Percentiles rank a stretch among this genome's conserved stretches.
Conservation (phyloP, 495 filamentous ascomycete species). For the Podospora conica region DNA sequence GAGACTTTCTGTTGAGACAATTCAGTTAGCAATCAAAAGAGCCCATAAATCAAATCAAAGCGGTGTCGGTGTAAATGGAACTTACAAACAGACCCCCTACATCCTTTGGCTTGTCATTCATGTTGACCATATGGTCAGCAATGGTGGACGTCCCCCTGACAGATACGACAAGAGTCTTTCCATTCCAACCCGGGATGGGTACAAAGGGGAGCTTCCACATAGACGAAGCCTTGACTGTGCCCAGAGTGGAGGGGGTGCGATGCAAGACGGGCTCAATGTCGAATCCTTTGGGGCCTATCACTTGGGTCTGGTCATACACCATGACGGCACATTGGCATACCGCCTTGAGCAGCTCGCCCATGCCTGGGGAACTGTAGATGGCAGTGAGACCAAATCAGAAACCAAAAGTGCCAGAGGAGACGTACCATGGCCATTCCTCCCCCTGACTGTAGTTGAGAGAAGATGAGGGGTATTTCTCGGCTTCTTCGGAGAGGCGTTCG, state of each 20-base stretch:
- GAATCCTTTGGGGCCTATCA: conserved; percentile 1
- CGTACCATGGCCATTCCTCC: conserved; percentile 9
- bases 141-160: conserved; percentile 4
- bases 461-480: conserved; percentile 2
- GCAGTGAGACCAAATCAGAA: neutral
- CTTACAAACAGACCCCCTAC: neutral
- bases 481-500: neutral
- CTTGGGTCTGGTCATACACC: conserved; percentile 8
- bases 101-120: conserved; percentile 6
- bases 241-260: conserved; percentile 5
- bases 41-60: neutral
- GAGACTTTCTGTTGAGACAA: neutral
- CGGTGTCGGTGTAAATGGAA: neutral
- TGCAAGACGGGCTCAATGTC: conserved; percentile 5
- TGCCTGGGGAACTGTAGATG: conserved; percentile 2
- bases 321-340: conserved; percentile 6
- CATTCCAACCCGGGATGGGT: conserved; percentile 1
- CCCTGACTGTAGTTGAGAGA: neutral
- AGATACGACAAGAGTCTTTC: conserved; percentile 7
- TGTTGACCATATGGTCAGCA: conserved; percentile 10
- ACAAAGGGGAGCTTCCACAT: conserved; percentile 8
- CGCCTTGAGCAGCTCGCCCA: conserved; percentile 4
- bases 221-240: conserved; percentile 8
- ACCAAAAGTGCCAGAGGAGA: neutral
- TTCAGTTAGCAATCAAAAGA: neutral